Evolutionary conservation across 2,329 filamentous ascomycete species (phyloP).

Genomic region (Penicillium italicum): DNA sequence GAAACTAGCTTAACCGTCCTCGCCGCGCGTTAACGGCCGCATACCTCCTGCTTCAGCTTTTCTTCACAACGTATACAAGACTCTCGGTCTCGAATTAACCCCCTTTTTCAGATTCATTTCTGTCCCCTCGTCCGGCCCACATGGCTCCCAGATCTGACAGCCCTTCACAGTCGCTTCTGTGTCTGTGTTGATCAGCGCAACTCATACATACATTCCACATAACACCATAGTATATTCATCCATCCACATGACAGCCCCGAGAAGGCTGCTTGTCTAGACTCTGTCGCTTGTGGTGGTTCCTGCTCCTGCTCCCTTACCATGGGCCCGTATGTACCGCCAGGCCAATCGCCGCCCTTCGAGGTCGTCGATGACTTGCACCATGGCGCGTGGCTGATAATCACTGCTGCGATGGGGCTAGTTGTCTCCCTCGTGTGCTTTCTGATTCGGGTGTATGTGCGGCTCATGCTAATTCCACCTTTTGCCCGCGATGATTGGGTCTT

Average conservation of each 20-base stretch:
- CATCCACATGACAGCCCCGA: not conserved
- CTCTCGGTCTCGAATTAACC: not conserved
- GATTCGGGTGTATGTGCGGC: constrained; percentile 39
- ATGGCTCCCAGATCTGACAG: not conserved
- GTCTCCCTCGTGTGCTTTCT: constrained; percentile 35
- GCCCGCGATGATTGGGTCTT: constrained; percentile 36
- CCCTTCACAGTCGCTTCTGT: not conserved
- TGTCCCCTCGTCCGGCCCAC: not conserved
- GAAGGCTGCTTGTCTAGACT: not conserved
- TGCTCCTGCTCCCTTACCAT: constrained; percentile 16
- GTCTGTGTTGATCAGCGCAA: not conserved
- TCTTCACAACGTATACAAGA: not conserved
- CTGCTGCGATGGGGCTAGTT: constrained; percentile 37
- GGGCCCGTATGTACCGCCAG: constrained; percentile 32
- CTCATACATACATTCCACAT: not conserved
- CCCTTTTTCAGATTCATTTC: not conserved
- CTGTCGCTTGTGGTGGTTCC: not conserved
- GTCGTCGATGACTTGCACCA: constrained; percentile 41
- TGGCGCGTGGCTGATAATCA: constrained; percentile 40
- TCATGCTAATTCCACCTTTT: constrained; percentile 31
- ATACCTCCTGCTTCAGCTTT: not conserved
- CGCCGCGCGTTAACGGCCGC: not conserved
- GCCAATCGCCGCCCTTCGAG: constrained; percentile 37
- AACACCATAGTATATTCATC: not conserved
- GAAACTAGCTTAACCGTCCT: not conserved